Base-by-base conservation (phyloP, 2,329 filamentous ascomycete species). In the Chrysoporthe austroafricana region DNA sequence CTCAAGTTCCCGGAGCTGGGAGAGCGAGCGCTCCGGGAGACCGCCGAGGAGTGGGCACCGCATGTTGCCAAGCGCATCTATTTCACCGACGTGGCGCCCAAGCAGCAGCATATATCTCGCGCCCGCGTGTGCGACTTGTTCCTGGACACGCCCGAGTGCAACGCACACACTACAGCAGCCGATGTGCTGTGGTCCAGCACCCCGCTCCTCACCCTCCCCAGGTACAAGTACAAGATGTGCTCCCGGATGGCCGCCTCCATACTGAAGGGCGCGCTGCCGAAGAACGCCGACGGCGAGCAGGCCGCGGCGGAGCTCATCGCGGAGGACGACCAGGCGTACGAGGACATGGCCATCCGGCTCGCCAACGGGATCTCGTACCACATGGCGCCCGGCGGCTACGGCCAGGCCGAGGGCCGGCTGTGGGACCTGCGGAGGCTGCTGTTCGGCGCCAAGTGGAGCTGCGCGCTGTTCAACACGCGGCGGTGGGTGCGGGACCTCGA, bases 171-270 rank as follows among this genome's bases (percentile, higher is more conserved):
- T 0, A 99, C 96, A 1, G 96, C 96, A 1, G 96, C 96, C 14
- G 96, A 99, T 75, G 91, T 98, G 1, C 84, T 99, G 7, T 99
- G 96, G 96, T 96, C 92, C 63, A 96, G 94, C 73, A 98, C 96
- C 0, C 96, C 96, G 5, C 82, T 99, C 32, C 84, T 99, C 39
- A 99, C 96, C 0, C 84, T 96, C 42, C 94, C 96, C 13, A 88
- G 96, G 46, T 97, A 98, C 78, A 88, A 91, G 62, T 97, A 97
- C 81, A 99, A 99, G 80, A 99, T 99, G 96, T 99, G 96, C 79
- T 97, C 93, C 56, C 91, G 96, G 64, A 99, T 99, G 91, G 96
- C 95, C 7, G 94, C 96, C 7, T 97, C 93, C 13, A 98, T 99
- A 66, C 84, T 99, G 42, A 92, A 89, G 71, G 96, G 96, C 18